These are phyloP conservation scores for Zygotorulaspora florentina DNA, from an alignment of 805 yeast species.

Conservation along the genomic window DNA sequence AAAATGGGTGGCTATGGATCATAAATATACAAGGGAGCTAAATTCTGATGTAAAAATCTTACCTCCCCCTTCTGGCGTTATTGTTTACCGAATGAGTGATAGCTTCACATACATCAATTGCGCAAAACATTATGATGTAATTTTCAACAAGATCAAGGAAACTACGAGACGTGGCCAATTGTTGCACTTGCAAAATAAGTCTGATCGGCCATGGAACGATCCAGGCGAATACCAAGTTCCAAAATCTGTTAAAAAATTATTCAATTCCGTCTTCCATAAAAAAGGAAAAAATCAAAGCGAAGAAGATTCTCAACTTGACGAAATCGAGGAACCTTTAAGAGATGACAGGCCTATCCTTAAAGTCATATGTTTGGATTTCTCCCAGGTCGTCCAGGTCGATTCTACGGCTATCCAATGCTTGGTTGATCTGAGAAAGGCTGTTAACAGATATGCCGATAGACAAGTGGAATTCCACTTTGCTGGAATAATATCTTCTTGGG, in stretches of 20 bases:
- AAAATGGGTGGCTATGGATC: conserved; percentile 64
- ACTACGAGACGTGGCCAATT: conserved; percentile 57
- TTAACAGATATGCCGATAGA: conserved; percentile 69
- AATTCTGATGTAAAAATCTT: conserved; percentile 55
- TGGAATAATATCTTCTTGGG: conserved; percentile 84
- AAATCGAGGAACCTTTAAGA: not conserved
- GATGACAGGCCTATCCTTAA: conserved; percentile 65
- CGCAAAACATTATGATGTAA: conserved; percentile 63
- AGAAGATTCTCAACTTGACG: conserved; percentile 1
- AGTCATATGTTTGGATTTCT: conserved; percentile 75
- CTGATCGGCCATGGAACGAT: conserved; percentile 85
- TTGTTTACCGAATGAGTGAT: conserved; percentile 80
- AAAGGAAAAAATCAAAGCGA: conserved; percentile 26
- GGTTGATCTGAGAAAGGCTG: conserved; percentile 67
- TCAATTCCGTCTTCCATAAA: conserved; percentile 15
- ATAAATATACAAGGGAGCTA: conserved; percentile 37
- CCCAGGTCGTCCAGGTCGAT: conserved; percentile 71
- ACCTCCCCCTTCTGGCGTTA: conserved; percentile 88
- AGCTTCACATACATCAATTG: conserved; percentile 79
- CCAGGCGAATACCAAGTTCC: conserved; percentile 57
- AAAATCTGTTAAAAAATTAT: conserved; percentile 19
- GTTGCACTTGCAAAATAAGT: conserved; percentile 31
- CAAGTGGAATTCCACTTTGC: conserved; percentile 88
- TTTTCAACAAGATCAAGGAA: conserved; percentile 62
- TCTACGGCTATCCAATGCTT: conserved; percentile 75